Evolutionary conservation across 1,284 basidiomycete genomes (phyloP).

Genomic region (Ganoderma resinaceum): DNA sequence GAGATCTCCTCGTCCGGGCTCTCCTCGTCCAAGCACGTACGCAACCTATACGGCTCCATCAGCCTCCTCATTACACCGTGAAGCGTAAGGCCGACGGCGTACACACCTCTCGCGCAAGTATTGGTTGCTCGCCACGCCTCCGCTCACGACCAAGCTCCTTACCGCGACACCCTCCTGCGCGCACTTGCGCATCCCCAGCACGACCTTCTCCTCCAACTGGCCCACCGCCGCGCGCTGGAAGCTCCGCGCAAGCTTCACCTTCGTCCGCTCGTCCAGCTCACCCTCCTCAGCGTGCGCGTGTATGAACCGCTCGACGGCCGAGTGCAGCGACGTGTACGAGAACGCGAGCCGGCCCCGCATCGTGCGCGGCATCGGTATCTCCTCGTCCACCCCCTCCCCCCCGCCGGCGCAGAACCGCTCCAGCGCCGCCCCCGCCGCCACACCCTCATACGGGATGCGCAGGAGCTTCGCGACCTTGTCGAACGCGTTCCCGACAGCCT

Average conservation of each 20-base stretch:
- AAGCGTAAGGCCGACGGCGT: background rate
- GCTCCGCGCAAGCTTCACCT: conserved; percentile 61
- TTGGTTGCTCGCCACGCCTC: conserved; percentile 89
- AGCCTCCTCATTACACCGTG: background rate
- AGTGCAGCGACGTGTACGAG: conserved; percentile 80
- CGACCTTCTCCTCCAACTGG: conserved; percentile 81
- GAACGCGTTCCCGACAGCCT: conserved; percentile 79
- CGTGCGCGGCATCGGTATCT: conserved; percentile 50
- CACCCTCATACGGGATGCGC: conserved; percentile 63
- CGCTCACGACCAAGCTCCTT: conserved; percentile 78
- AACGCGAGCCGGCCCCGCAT: conserved; percentile 68
- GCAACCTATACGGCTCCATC: conserved; percentile 47
- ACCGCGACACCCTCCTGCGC: conserved; percentile 48
- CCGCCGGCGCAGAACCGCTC: conserved; percentile 67
- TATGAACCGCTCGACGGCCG: conserved; percentile 65
- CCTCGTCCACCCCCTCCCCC: conserved; percentile 33
- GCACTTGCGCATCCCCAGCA: conserved; percentile 63
- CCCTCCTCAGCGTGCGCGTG: conserved; percentile 44
- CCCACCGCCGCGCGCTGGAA: conserved; percentile 78
- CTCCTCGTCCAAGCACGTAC: conserved; percentile 44
- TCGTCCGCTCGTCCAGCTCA: conserved; percentile 41
- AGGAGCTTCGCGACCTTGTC: conserved; percentile 84
- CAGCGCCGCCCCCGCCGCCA: conserved; percentile 78
- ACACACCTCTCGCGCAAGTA: conserved; percentile 70
- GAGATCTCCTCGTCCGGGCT: conserved; percentile 44